Percentiles rank a stretch among this genome's conserved stretches.
phyloP scores from a whole-genome alignment of 495 filamentous ascomycete genomes.

The Elasticomyces elasticus region DNA sequence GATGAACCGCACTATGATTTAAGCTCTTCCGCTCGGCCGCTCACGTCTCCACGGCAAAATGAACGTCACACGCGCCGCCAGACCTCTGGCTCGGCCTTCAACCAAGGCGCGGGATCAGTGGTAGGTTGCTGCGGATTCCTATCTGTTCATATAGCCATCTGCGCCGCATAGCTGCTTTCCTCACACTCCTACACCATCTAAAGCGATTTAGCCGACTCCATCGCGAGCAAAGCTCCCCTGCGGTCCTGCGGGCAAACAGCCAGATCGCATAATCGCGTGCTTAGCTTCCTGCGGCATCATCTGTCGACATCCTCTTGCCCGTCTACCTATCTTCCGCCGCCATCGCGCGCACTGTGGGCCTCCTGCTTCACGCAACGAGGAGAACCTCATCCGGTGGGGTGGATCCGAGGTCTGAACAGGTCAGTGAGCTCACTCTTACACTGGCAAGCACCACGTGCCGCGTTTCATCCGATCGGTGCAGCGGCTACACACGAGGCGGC shows the following conservation, averaged over 20 bases:
- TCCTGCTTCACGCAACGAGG: slow-evolving; percentile 3
- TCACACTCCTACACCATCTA: no score
- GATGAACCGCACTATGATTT: no score
- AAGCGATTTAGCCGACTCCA: neutral
- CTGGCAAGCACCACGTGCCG: neutral
- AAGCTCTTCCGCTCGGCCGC: no score
- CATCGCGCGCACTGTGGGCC: slow-evolving; percentile 5
- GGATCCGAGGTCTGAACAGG: slow-evolving; percentile 6
- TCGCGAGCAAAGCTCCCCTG: neutral
- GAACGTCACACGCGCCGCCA: no score
- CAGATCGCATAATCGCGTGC: neutral
- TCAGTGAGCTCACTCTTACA: neutral
- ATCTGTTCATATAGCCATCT: no score
- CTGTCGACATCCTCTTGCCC: slow-evolving; percentile 6
- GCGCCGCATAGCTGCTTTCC: no score
- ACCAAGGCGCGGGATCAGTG: no score
- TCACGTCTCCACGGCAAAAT: no score
- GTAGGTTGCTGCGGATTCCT: no score
- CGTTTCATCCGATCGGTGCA: slow-evolving; percentile 2
- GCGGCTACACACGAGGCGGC: no score
- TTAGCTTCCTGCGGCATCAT: neutral
- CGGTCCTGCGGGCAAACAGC: neutral
- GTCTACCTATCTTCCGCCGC: neutral
- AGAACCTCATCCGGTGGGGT: slow-evolving; percentile 1
- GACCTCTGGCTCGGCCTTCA: no score